Base-by-base conservation (phyloP, 1,139 yeast species). In the Saccharomycopsis hybrid region DNA sequence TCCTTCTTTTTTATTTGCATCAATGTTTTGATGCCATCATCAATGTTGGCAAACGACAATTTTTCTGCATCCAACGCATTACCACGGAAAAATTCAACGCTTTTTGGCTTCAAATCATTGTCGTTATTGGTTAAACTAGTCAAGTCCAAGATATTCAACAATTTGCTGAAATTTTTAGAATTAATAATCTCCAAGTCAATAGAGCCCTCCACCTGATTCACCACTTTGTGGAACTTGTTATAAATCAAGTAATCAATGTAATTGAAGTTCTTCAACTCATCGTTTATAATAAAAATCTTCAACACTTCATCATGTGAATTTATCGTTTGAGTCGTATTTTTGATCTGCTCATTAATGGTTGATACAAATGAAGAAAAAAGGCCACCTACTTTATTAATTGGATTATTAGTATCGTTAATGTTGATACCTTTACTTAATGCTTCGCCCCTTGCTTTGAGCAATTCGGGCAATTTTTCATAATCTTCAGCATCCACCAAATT, bases 141-240 rank as follows among this genome's bases (percentile, higher is more conserved):
- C 41, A 53, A 43, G 18, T 53, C 54, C 29, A 53, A 42, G 30
- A 51, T 40, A 24, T 46, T 45, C 31, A 53, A 41, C 42, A 53
- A 46, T 45, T 53, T 53, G 18, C 48, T 46, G 29, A 49, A 52
- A 24, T 51, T 52, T 35, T 52, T 50, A 13, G 49, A 47, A 41
- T 52, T 52, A 36, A 39, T 37, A 24, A 52, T 45, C 30, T 52
- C 71, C 13, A 82, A 77, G 49, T 76, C 72, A 44, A 83, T 88
- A 9, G 88, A 90, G 37, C 96, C 97, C 63, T 90, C 96, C 13
- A 90, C 97, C 65, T 90, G 97, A 56, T 77, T 76, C 83, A 89
- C 81, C n/a, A 88, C 97, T 51, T 76, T 74, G 59, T 80, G 82
- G 65, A 92, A 92, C 57, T 83, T 86, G 46, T 74, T 71, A 57